Percentiles rank a stretch among this genome's conserved stretches.
Evolutionary conservation across 768 basidiomycete genomes (phyloP).

Genomic region (Boletus rubropictus): DNA sequence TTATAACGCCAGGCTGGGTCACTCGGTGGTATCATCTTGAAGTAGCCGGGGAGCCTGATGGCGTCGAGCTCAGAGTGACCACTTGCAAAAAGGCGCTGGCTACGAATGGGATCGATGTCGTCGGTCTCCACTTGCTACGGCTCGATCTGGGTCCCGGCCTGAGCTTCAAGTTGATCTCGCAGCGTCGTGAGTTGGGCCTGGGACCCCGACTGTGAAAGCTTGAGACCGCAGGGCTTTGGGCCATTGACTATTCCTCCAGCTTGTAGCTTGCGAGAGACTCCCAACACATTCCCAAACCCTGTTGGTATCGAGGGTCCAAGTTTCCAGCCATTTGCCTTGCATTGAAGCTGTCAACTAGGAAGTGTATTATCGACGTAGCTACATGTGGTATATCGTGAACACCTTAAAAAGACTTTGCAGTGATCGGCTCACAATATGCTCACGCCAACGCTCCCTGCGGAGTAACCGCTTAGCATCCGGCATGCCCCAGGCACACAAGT

Average conservation of each 20-base stretch:
- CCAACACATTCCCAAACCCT: background rate
- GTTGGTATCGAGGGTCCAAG: background rate
- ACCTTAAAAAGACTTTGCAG: no score
- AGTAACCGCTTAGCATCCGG: background rate
- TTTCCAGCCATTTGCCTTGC: background rate
- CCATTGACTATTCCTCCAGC: background rate
- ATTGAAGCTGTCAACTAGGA: no score
- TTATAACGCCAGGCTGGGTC: background rate
- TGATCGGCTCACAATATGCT: slow-evolving; percentile 1
- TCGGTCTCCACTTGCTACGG: background rate
- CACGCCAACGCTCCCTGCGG: slow-evolving; percentile 23
- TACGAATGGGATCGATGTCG: background rate
- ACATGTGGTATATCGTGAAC: background rate
- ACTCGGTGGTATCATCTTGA: background rate
- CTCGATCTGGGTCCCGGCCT: background rate
- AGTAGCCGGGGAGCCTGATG: background rate
- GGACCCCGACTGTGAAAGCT: no score
- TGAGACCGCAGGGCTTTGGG: background rate
- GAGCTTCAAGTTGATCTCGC: background rate
- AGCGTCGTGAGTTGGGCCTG: background rate
- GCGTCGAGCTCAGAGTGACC: background rate
- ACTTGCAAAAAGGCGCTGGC: background rate
- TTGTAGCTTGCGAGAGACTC: background rate
- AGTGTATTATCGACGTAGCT: no score
- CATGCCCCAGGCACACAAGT: background rate